phyloP scores from a whole-genome alignment of 305 asterid genomes.

The Fraxinus latifolia region DNA sequence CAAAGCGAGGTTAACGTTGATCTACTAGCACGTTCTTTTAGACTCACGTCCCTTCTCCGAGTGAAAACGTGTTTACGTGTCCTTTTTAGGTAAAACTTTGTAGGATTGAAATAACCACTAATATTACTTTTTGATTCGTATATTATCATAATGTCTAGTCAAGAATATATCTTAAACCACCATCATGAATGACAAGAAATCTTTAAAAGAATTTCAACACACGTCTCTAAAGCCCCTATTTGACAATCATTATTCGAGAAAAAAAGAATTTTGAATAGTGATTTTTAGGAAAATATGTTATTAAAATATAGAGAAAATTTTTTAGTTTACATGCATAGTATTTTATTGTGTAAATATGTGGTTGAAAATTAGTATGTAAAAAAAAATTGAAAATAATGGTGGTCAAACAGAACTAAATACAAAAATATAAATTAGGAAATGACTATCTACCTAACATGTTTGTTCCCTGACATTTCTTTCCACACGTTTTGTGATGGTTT shows the following conservation, averaged over 20 bases:
- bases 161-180: neutral
- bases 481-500: neutral
- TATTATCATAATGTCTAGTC: neutral
- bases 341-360: no score
- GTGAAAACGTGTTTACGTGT: neutral
- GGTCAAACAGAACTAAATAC: neutral
- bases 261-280: no score
- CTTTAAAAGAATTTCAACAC: neutral
- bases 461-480: neutral
- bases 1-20: neutral
- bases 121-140: neutral
- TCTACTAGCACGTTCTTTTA: neutral
- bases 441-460: neutral
- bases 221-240: no score
- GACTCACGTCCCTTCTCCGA: neutral
- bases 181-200: neutral
- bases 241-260: no score
- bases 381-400: no score
- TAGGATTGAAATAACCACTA: neutral
- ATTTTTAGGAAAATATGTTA: no score
- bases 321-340: no score
- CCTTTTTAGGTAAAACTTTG: neutral
- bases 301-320: no score
- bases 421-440: neutral
- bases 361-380: no score